Conservation (phyloP, 495 filamentous ascomycete species). For the Hapsidospora chrysogenum region DNA sequence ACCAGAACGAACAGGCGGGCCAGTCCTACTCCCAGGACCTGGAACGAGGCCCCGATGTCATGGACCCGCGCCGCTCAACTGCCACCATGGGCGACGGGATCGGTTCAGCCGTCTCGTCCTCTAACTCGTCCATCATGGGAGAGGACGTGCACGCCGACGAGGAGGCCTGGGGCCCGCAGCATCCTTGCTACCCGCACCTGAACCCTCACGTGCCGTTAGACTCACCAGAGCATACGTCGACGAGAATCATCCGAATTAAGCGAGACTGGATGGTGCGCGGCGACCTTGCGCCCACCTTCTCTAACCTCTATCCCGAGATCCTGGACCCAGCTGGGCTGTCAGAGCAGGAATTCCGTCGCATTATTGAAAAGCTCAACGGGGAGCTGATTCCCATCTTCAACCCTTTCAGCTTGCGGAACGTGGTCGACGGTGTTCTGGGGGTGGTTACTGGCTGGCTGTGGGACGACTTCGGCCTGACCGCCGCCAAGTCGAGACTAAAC, state of each 20-base stretch:
- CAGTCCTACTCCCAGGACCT: constrained; percentile 28
- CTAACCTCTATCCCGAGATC: constrained; percentile 90
- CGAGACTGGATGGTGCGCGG: constrained; percentile 83
- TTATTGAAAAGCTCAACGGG: constrained; percentile 62
- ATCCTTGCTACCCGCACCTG: constrained; percentile 82
- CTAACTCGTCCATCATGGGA: constrained; percentile 35
- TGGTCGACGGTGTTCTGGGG: constrained; percentile 59
- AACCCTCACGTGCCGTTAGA: constrained; percentile 78
- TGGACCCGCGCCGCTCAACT: constrained; percentile 18
- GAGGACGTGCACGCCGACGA: constrained; percentile 30
- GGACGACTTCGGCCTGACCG: constrained; percentile 71
- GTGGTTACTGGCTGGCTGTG: constrained; percentile 79
- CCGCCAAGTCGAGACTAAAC: constrained; percentile 47
- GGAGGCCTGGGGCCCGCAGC: constrained; percentile 70
- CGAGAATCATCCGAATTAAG: constrained; percentile 77
- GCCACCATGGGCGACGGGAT: constrained; percentile 23
- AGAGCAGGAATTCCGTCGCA: constrained; percentile 63
- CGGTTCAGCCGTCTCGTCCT: constrained; percentile 30
- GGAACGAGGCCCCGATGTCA: constrained; percentile 25
- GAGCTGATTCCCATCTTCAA: constrained; percentile 55
- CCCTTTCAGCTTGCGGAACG: constrained; percentile 52
- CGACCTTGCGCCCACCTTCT: constrained; percentile 85
- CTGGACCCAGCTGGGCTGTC: constrained; percentile 65
- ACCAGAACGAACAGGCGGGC: constrained; percentile 9
- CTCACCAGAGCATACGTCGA: constrained; percentile 55